Base-by-base conservation (phyloP, 2,329 filamentous ascomycete genomes). In the Colletotrichum liriopes region DNA sequence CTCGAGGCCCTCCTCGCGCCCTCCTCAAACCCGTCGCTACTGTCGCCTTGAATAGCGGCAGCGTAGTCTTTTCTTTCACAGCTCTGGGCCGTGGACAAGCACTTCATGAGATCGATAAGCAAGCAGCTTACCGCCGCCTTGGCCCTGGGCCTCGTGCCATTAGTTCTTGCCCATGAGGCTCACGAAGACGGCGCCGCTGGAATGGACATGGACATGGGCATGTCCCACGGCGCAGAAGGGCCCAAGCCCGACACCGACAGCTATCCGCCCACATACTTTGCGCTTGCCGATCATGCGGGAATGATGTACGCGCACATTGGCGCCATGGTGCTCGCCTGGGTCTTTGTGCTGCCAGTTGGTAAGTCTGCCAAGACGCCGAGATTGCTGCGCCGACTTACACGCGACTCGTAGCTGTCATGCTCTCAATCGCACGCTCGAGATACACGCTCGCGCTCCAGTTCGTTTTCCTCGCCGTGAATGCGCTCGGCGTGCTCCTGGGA, bases 351-450 rank as follows among this genome's bases (percentile, higher is more conserved):
- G 66, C 94, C 94, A 62, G 81, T 93, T 72, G 92, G 93, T 93
- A 86, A 84, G 91, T 84, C 67, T 32, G 20, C 43, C 55, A 29
- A 60, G 52, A 20, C 58, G 37, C 23, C 58, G 35, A 56, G 41
- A n/a, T 26, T 35, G 58, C 64, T 49, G 29, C 37, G 32, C 56
- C 54, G 45, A 32, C 67, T 73, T 37, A 72, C 54, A 63, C 47
- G 60, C 39, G 20, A 18, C 32, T 52, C 70, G 23, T 76, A 96
- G 94, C 90, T 75, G 92, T 97, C 60, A 94, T 98, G 91, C 87
- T 98, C 74, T 97, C 94, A 67, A 86, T 98, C 74, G 92, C 93
- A 45, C 90, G 90, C 73, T 98, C 95, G 54, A 89, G 93, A 74
- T 91, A 93, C 77, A 92, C 92, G 1, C 85, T 97, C 2, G 85